A percentile compares a stretch with the other conserved stretches of the same genome.
These are phyloP conservation scores for Stygiomarasmius scandens DNA, from an alignment of 1,284 basidiomycete species.

Conservation along the genomic window DNA sequence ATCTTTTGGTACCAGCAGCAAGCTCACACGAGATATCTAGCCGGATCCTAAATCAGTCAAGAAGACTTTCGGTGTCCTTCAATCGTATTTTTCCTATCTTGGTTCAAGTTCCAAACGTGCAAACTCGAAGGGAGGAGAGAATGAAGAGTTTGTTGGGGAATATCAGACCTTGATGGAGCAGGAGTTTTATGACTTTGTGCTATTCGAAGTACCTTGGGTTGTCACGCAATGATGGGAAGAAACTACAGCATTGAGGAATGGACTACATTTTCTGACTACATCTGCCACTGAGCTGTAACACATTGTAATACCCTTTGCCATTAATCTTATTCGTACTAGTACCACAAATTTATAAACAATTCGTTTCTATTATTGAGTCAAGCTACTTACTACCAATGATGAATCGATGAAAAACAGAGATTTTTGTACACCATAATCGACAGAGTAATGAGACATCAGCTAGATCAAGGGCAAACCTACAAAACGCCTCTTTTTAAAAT, in stretches of 20 bases:
- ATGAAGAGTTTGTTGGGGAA: slow-evolving; percentile 81
- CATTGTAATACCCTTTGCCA: not conserved
- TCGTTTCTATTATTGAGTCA: not conserved
- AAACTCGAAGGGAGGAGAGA: slow-evolving; percentile 43
- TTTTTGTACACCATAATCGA: not conserved
- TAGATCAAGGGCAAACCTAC: not conserved
- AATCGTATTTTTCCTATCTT: slow-evolving; percentile 82
- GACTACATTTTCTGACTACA: not conserved
- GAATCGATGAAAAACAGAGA: not conserved
- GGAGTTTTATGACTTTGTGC: slow-evolving; percentile 91
- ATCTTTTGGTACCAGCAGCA: not conserved
- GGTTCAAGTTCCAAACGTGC: slow-evolving; percentile 62
- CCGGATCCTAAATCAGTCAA: slow-evolving; percentile 87
- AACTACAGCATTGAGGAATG: slow-evolving; percentile 8
- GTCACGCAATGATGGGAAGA: slow-evolving; percentile 41
- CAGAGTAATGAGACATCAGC: not conserved
- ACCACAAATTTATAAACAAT: not conserved
- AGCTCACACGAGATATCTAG: slow-evolving; percentile 13
- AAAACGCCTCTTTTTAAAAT: not conserved
- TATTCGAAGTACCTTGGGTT: slow-evolving; percentile 88
- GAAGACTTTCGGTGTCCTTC: slow-evolving; percentile 77
- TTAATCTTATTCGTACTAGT: not conserved
- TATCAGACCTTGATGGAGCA: slow-evolving; percentile 91
- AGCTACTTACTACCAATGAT: not conserved
- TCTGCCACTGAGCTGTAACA: not conserved